Conservation (phyloP, 1,139 yeast species). For the Geotrichum klebahnii region DNA sequence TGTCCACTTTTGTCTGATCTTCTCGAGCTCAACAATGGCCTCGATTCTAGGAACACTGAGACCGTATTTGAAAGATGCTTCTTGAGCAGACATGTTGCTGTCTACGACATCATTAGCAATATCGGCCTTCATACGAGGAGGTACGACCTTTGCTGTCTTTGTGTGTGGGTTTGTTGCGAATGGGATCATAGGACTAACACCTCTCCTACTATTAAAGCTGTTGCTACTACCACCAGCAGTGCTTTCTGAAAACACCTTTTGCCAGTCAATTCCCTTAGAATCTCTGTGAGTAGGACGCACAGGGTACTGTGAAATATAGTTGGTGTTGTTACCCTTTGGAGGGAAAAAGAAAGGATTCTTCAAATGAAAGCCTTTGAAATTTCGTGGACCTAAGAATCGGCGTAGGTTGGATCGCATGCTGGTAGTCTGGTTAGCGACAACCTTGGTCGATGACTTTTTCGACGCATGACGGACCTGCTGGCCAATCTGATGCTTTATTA, state of each 20-base stretch:
- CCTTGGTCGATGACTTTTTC: conserved; percentile 16
- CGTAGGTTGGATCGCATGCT: conserved; percentile 44
- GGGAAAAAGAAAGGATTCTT: conserved; percentile 73
- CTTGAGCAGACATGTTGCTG: conserved; percentile 58
- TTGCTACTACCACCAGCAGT: conserved; percentile 16
- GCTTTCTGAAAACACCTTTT: conserved; percentile 25
- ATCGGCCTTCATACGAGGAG: conserved; percentile 54
- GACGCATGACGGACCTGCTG: conserved; percentile 22
- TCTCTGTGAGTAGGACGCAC: conserved; percentile 39
- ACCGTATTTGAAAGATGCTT: conserved; percentile 74
- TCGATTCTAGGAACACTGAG: conserved; percentile 81
- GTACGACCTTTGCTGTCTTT: conserved; percentile 59
- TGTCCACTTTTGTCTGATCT: conserved; percentile 59
- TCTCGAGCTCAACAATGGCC: conserved; percentile 67
- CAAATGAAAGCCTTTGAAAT: conserved; percentile 76
- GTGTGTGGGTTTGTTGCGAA: conserved; percentile 74
- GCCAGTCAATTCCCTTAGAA: conserved; percentile 26
- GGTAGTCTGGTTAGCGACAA: conserved; percentile 23
- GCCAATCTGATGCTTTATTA: conserved; percentile 10
- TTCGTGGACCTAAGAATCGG: conserved; percentile 71
- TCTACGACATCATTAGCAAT: conserved; percentile 55
- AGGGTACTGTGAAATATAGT: conserved; percentile 57
- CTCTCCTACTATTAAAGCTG: too few relatives aligned
- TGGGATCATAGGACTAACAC: conserved; percentile 47
- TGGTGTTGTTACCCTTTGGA: conserved; percentile 68